A percentile compares a stretch with the other conserved stretches of the same genome.
Conservation (phyloP, 129 eudicot genomes). For the Escallonia herrerae region DNA sequence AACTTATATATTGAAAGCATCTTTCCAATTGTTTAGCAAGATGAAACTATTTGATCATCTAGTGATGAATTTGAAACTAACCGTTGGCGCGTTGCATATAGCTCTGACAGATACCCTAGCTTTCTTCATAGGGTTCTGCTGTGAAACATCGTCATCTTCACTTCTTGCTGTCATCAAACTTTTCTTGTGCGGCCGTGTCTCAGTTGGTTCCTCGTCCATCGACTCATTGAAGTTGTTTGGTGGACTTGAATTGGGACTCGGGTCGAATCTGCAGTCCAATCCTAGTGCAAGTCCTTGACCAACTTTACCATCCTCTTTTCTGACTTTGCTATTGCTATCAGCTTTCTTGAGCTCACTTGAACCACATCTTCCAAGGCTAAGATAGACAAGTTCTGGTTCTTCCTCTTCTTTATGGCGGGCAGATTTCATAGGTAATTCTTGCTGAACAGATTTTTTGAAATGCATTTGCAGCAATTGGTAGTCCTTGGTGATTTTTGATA, state of each 20-base stretch:
- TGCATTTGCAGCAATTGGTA: slow-evolving; percentile 42
- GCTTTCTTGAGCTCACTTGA: slow-evolving; percentile 10
- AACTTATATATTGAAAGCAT: no score
- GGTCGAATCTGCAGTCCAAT: slow-evolving; percentile 34
- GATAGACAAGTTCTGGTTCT: slow-evolving; percentile 36
- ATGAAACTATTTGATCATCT: background rate
- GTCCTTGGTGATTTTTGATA: slow-evolving; percentile 39
- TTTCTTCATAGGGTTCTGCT: slow-evolving; percentile 66
- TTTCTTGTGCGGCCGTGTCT: slow-evolving; percentile 18
- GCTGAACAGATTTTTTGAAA: slow-evolving; percentile 20
- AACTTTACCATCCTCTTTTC: slow-evolving; percentile 17
- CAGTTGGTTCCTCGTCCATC: slow-evolving; percentile 27
- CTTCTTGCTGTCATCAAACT: slow-evolving; percentile 26
- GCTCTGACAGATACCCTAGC: slow-evolving; percentile 78
- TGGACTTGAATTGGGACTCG: slow-evolving; percentile 1
- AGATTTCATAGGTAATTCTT: slow-evolving; percentile 14
- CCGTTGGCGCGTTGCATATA: slow-evolving; percentile 67
- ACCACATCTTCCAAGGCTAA: slow-evolving; percentile 55
- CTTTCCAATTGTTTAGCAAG: no score
- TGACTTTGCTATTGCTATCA: slow-evolving; percentile 5
- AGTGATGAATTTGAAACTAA: slow-evolving; percentile 15
- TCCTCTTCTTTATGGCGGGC: slow-evolving; percentile 20
- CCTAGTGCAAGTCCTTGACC: slow-evolving; percentile 52
- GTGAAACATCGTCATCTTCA: slow-evolving; percentile 32
- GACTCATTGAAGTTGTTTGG: slow-evolving; percentile 9